These are phyloP conservation scores for Mycena maculata DNA, from an alignment of 768 basidiomycete genomes.

Conservation along the genomic window DNA sequence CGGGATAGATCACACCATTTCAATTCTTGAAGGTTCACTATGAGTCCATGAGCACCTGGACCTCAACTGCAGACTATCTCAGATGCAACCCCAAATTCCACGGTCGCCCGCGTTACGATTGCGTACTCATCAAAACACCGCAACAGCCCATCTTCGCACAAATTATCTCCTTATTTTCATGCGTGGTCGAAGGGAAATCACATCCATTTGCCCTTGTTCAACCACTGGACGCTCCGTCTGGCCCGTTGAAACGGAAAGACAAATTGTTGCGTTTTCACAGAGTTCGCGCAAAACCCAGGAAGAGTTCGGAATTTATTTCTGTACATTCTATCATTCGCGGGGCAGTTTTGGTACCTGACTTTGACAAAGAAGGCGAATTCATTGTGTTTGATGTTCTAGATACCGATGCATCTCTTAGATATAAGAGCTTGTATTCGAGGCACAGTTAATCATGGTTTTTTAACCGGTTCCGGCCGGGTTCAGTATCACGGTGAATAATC, in stretches of 20 bases:
- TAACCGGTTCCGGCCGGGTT: no score
- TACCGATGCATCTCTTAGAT: background rate
- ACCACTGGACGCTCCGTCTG: background rate
- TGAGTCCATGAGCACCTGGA: slow-evolving; percentile 38
- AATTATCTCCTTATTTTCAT: background rate
- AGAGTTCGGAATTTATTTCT: background rate
- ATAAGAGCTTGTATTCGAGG: no score
- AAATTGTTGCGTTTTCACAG: background rate
- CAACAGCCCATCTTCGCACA: background rate
- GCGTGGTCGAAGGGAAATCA: background rate
- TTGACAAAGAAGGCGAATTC: background rate
- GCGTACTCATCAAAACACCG: background rate
- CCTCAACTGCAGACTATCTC: slow-evolving; percentile 41
- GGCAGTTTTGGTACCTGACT: background rate
- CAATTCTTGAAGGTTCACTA: background rate
- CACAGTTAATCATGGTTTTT: no score
- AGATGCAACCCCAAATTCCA: slow-evolving; percentile 46
- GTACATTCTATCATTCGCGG: slow-evolving; percentile 3
- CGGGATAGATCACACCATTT: background rate
- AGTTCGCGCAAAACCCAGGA: background rate
- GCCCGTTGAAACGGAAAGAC: background rate
- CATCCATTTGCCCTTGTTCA: background rate
- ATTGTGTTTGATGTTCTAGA: background rate
- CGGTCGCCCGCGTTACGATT: slow-evolving; percentile 32
- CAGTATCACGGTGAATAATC: no score